Conservation (phyloP, 805 yeast species). For the Metschnikowia shivogae region DNA sequence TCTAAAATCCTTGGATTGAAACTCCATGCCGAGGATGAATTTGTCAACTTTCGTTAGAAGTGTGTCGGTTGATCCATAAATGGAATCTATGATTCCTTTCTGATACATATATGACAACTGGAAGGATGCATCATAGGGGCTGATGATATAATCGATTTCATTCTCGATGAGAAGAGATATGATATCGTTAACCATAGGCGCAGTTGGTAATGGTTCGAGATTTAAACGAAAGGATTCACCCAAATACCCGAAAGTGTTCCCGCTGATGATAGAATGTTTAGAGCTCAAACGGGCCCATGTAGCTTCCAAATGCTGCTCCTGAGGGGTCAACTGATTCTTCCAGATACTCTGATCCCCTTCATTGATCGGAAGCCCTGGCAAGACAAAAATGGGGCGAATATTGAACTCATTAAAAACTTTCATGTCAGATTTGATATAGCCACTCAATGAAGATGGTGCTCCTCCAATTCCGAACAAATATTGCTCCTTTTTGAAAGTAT, state of each 20-base stretch:
- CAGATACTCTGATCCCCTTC: slow-evolving; percentile 29
- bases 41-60: slow-evolving; percentile 63
- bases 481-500: slow-evolving; percentile 63
- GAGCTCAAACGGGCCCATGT: slow-evolving; percentile 37
- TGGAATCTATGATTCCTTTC: slow-evolving; percentile 58
- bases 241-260: slow-evolving; percentile 18
- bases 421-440: slow-evolving; percentile 58
- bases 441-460: slow-evolving; percentile 58
- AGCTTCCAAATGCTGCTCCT: slow-evolving; percentile 36
- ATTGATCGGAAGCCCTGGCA: slow-evolving; percentile 59
- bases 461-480: slow-evolving; percentile 78
- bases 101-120: slow-evolving; percentile 72
- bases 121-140: slow-evolving; percentile 78
- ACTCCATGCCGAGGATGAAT: slow-evolving; percentile 69
- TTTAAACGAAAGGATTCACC: slow-evolving; percentile 50
- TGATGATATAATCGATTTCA: slow-evolving; percentile 62
- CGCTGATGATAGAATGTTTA: slow-evolving; percentile 20
- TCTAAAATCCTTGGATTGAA: slow-evolving; percentile 59
- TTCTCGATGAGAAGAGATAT: slow-evolving; percentile 52
- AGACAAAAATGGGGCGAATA: slow-evolving; percentile 76
- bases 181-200: slow-evolving; percentile 52
- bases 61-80: slow-evolving; percentile 82
- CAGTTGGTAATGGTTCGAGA: slow-evolving; percentile 46
- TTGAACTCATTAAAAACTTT: slow-evolving; percentile 53
- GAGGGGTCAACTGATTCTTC: slow-evolving; percentile 33